These are phyloP conservation scores for Xylaria multiplex DNA, from an alignment of 2,329 filamentous ascomycete species.

Conservation along the genomic window DNA sequence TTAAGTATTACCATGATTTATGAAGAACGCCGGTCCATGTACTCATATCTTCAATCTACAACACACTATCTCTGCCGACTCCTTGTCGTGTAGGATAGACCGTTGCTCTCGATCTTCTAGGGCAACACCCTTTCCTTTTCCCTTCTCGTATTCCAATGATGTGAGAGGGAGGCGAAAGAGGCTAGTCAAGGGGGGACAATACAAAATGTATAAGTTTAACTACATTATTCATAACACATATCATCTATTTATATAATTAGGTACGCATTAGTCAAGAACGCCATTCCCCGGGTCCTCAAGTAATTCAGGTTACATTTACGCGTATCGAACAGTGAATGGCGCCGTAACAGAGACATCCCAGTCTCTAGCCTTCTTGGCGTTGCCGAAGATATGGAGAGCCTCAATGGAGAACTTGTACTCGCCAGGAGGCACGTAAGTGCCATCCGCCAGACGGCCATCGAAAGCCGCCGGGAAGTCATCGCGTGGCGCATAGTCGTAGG, in stretches of 20 bases:
- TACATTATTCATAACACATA: conserved; percentile 9
- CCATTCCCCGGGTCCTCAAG: conserved; percentile 2
- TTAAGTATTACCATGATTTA: too few relatives aligned
- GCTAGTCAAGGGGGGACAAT: too few relatives aligned
- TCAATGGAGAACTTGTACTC: conserved; percentile 61
- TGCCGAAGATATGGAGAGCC: conserved; percentile 63
- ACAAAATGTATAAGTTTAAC: neutral
- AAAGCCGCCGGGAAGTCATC: conserved; percentile 51
- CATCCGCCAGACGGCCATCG: conserved; percentile 59
- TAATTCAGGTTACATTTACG: neutral
- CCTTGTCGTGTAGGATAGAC: too few relatives aligned
- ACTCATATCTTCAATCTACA: too few relatives aligned
- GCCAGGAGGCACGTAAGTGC: conserved; percentile 59
- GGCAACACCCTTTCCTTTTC: too few relatives aligned
- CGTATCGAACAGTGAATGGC: conserved; percentile 59
- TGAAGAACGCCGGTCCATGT: too few relatives aligned
- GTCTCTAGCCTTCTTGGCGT: conserved; percentile 55
- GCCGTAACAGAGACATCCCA: conserved; percentile 58
- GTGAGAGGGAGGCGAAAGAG: too few relatives aligned
- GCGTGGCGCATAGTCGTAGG: conserved; percentile 50
- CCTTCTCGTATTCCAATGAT: too few relatives aligned
- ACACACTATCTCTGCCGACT: too few relatives aligned
- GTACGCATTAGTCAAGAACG: conserved; percentile 11
- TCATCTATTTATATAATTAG: conserved; percentile 26
- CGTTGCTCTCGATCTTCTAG: too few relatives aligned